Percentiles rank a stretch among this genome's conserved stretches.
Evolutionary conservation across 371 early-diverging fungal species (phyloP).

Genomic region (Entomophthora muscae): DNA sequence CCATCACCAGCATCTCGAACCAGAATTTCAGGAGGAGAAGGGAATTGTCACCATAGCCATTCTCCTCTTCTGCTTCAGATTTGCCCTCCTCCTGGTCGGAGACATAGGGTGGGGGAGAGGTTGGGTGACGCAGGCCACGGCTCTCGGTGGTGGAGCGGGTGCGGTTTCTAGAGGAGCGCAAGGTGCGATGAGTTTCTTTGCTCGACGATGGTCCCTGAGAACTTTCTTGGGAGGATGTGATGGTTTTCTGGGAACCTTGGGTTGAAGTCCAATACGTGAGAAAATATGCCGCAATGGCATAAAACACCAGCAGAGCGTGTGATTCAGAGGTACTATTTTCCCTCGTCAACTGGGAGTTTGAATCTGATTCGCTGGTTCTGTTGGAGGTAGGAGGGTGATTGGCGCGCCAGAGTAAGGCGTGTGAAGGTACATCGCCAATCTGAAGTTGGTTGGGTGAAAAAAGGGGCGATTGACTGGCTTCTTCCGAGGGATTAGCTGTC

Average conservation of each 20-base stretch:
- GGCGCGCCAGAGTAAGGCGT: not conserved
- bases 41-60: too few relatives aligned
- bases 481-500: too few relatives aligned
- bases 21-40: not conserved
- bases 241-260: not conserved
- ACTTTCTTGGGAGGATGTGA: not conserved
- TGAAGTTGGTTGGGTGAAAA: not conserved
- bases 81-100: too few relatives aligned
- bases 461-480: too few relatives aligned
- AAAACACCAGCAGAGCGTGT: not conserved
- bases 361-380: not conserved
- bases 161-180: not conserved
- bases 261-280: not conserved
- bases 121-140: not conserved
- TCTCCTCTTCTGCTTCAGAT: not conserved
- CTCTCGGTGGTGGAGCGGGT: not conserved
- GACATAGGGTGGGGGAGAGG: not conserved
- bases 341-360: not conserved
- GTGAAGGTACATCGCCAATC: not conserved
- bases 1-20: not conserved
- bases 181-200: not conserved
- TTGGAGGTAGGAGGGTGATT: not conserved
- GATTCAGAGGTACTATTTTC: not conserved
- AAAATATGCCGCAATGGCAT: not conserved
- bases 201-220: not conserved